phyloP scores from a whole-genome alignment of 768 basidiomycete species.

The Boletus edulis region DNA sequence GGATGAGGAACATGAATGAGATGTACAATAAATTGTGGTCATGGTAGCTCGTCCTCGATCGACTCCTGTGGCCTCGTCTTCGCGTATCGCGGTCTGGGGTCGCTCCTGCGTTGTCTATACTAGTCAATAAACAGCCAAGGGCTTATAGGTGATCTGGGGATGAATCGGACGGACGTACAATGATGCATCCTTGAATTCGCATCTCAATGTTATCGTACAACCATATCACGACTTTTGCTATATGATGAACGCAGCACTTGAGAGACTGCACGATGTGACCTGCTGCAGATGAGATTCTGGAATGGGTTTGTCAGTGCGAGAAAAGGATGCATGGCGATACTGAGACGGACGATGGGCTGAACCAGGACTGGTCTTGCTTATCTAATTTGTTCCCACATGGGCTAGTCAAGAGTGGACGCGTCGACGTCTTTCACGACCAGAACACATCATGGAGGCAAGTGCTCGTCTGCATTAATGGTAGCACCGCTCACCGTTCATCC shows the following conservation, averaged over 20 bases:
- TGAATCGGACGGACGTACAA: constrained; percentile 59
- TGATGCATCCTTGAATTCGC: constrained; percentile 93
- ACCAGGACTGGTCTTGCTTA: constrained; percentile 49
- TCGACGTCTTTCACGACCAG: constrained; percentile 18
- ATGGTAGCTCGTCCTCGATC: too few species aligned
- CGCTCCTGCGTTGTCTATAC: too few species aligned
- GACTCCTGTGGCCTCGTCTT: too few species aligned
- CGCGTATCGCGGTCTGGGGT: too few species aligned
- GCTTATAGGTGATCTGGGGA: constrained; percentile 24
- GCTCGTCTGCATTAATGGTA: neutral
- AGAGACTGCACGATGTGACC: constrained; percentile 35
- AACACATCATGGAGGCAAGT: constrained; percentile 28
- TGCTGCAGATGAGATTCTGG: constrained; percentile 93
- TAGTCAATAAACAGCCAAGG: too few species aligned
- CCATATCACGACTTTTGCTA: constrained; percentile 84
- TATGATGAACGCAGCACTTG: constrained; percentile 4
- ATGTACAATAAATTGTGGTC: too few species aligned
- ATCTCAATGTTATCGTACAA: constrained; percentile 96
- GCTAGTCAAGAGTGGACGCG: constrained; percentile 16
- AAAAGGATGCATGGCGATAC: neutral
- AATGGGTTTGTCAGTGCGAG: constrained; percentile 1
- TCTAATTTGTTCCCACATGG: constrained; percentile 22
- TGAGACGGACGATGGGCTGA: constrained; percentile 87
- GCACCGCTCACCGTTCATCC: constrained; percentile 5
- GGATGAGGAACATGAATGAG: too few species aligned